These are phyloP conservation scores for Lablab purpureus DNA, from an alignment of 306 rosid genomes.

Conservation along the genomic window DNA sequence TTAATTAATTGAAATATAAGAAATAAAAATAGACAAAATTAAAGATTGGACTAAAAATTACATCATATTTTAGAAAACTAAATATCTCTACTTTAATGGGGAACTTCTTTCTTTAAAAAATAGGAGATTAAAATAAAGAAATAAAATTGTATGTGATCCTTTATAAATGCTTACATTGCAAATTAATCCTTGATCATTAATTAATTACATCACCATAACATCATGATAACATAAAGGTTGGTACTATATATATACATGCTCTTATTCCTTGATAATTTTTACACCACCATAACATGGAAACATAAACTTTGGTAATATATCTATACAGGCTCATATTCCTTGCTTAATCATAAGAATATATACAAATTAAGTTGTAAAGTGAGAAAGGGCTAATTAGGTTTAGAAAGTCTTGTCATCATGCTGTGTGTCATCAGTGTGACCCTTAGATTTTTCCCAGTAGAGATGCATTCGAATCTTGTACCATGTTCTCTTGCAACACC, in stretches of 20 bases:
- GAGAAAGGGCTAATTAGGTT: background rate
- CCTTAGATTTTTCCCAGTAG: background rate
- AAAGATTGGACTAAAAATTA: too few relatives aligned
- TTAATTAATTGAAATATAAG: too few relatives aligned
- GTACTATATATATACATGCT: background rate
- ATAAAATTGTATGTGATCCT: too few relatives aligned
- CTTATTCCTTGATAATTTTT: background rate
- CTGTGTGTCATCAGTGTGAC: background rate
- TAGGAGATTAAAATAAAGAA: too few relatives aligned
- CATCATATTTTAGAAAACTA: too few relatives aligned
- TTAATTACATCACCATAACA: background rate
- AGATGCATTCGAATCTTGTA: constrained; percentile 49
- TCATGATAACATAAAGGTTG: too few relatives aligned
- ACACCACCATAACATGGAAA: background rate
- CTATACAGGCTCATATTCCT: background rate
- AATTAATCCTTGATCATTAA: background rate
- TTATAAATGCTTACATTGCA: background rate
- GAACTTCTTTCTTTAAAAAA: too few relatives aligned
- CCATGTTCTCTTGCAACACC: constrained; percentile 51
- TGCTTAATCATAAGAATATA: background rate
- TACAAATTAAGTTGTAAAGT: background rate
- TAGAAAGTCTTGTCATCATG: background rate
- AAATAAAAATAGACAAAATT: too few relatives aligned
- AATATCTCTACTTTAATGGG: too few relatives aligned
- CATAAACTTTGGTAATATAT: background rate